A percentile compares a stretch with the other conserved stretches of the same genome.
Evolutionary conservation across 768 basidiomycete genomes (phyloP).

Genomic region (Boletus rubropictus): DNA sequence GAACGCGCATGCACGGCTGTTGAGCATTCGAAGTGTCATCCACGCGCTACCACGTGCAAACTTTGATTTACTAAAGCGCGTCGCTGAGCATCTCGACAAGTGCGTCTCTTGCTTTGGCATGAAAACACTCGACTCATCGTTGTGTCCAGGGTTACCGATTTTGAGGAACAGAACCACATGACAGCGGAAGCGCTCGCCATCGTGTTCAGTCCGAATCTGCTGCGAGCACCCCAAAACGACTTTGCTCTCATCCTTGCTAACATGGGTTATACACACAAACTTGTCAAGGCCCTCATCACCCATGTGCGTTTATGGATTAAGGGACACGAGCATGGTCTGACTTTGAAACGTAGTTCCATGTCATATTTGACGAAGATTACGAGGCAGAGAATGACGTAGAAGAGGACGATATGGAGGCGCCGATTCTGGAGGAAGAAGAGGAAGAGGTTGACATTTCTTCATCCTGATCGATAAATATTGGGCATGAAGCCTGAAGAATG

Average conservation of each 20-base stretch:
- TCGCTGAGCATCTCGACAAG: conserved; percentile 82
- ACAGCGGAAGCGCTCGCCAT: conserved; percentile 79
- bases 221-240: conserved; percentile 74
- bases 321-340: background rate
- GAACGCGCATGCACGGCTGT: conserved; percentile 60
- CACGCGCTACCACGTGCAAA: conserved; percentile 65
- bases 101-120: conserved; percentile 23
- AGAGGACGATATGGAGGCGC: conserved; percentile 60
- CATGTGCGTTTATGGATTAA: conserved; percentile 48
- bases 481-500: conserved; percentile 20
- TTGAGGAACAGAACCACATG: conserved; percentile 87
- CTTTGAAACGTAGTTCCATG: conserved; percentile 42
- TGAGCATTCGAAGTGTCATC: conserved; percentile 60
- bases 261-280: conserved; percentile 70
- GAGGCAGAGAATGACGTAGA: conserved; percentile 49
- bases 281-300: conserved; percentile 71
- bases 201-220: conserved; percentile 77
- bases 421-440: conserved; percentile 56
- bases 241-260: conserved; percentile 73
- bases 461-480: conserved; percentile 21
- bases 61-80: conserved; percentile 73
- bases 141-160: conserved; percentile 67
- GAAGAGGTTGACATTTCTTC: conserved; percentile 41
- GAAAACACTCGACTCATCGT: background rate
- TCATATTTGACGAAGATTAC: conserved; percentile 71